Conservation (phyloP, 2,329 filamentous ascomycete species). For the Sclerotinia borealis region DNA sequence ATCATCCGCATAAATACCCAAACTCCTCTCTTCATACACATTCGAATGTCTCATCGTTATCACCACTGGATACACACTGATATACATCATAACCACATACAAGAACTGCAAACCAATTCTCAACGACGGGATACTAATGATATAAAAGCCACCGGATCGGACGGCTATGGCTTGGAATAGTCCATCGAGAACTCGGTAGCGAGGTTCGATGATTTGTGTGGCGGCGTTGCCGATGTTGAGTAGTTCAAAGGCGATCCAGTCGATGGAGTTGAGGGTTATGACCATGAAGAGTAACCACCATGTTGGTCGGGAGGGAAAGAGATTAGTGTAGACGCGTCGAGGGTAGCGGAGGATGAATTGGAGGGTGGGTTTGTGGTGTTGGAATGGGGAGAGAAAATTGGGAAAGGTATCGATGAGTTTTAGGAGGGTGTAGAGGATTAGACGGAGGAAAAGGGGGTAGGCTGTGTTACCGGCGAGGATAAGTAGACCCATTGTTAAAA, state of each 20-base stretch:
- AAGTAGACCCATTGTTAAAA: slow-evolving; percentile 47
- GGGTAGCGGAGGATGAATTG: slow-evolving; percentile 51
- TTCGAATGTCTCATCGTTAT: slow-evolving; percentile 64
- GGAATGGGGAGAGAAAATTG: slow-evolving; percentile 23
- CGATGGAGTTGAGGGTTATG: slow-evolving; percentile 52
- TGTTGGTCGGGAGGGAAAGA: slow-evolving; percentile 58
- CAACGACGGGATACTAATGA: slow-evolving; percentile 1
- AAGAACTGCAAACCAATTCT: slow-evolving; percentile 35
- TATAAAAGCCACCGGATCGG: slow-evolving; percentile 58
- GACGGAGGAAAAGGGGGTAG: slow-evolving; percentile 41
- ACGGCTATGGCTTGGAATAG: slow-evolving; percentile 61
- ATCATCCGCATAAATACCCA: slow-evolving; percentile 48
- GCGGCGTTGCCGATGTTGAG: slow-evolving; percentile 56
- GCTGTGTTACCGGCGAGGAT: slow-evolving; percentile 61
- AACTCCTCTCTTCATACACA: slow-evolving; percentile 63
- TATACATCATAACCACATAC: slow-evolving; percentile 62
- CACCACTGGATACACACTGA: slow-evolving; percentile 56
- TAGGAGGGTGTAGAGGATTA: slow-evolving; percentile 50
- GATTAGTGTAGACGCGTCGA: slow-evolving; percentile 53
- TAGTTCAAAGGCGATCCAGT: slow-evolving; percentile 61
- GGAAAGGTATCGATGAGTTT: slow-evolving; percentile 38
- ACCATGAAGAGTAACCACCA: slow-evolving; percentile 62
- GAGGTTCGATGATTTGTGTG: slow-evolving; percentile 45
- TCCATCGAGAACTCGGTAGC: slow-evolving; percentile 54
- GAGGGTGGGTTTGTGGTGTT: slow-evolving; percentile 42